phyloP scores from a whole-genome alignment of 2,329 filamentous ascomycete species.

The Celoporthe dispersa region DNA sequence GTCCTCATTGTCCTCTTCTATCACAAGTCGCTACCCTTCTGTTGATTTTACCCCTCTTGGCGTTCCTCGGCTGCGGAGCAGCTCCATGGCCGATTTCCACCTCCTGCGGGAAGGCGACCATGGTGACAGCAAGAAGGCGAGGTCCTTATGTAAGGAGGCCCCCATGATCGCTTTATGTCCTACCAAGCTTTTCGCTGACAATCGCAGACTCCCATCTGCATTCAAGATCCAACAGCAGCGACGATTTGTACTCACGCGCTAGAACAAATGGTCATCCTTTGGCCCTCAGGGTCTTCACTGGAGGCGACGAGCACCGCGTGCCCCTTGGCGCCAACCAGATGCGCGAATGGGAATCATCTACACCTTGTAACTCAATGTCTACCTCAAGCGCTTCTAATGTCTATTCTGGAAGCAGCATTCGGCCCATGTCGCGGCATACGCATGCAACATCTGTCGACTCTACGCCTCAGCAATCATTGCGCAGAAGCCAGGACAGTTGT shows the following conservation, averaged over 20 bases:
- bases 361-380: constrained; percentile 44
- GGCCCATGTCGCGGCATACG: constrained; percentile 49
- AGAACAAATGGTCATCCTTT: constrained; percentile 34
- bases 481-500: constrained; percentile 25
- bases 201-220: constrained; percentile 12
- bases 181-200: not conserved
- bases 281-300: constrained; percentile 36
- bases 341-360: constrained; percentile 48
- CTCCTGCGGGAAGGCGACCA: not conserved
- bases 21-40: constrained; percentile 19
- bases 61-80: constrained; percentile 7
- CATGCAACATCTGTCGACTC: constrained; percentile 51
- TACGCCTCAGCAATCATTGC: constrained; percentile 25
- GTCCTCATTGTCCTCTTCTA: constrained; percentile 25
- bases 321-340: constrained; percentile 44
- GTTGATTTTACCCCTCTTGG: constrained; percentile 23
- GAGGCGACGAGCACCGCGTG: constrained; percentile 42
- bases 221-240: constrained; percentile 19
- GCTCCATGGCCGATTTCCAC: not conserved
- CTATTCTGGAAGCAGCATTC: constrained; percentile 34
- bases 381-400: constrained; percentile 45
- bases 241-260: constrained; percentile 32
- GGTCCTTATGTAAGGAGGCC: constrained; percentile 9
- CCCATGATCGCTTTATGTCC: not conserved
- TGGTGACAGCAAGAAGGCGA: not conserved